Percentiles rank a stretch among this genome's conserved stretches.
phyloP scores from a whole-genome alignment of 176 grass and related monocot species.

The Phoenix roebelenii region DNA sequence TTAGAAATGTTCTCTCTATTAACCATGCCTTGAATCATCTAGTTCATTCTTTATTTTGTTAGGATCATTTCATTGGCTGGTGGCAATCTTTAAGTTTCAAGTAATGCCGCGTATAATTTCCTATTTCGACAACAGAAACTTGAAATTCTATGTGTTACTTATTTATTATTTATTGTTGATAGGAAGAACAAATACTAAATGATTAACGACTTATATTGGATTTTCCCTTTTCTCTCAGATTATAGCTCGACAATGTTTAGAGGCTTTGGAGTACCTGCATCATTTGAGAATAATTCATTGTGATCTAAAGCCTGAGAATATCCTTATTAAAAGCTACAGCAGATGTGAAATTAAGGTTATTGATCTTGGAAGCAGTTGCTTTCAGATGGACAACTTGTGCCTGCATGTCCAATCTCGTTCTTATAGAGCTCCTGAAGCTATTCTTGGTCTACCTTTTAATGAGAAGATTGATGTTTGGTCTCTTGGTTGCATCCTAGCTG shows the following conservation, averaged over 20 bases:
- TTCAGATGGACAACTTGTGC: conserved; percentile 72
- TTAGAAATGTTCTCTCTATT: too few species aligned
- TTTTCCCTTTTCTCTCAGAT: conserved; percentile 33
- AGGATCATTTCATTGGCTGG: too few species aligned
- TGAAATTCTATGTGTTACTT: too few species aligned
- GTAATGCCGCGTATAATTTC: too few species aligned
- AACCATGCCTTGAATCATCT: too few species aligned
- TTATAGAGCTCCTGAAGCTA: conserved; percentile 96
- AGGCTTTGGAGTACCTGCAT: conserved; percentile 81
- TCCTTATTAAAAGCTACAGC: conserved; percentile 97
- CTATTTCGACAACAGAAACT: too few species aligned
- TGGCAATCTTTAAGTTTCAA: too few species aligned
- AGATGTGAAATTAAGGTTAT: conserved; percentile 98
- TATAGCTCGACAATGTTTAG: conserved; percentile 87
- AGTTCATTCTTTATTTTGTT: too few species aligned
- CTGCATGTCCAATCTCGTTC: conserved; percentile 93
- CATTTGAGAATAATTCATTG: conserved; percentile 86
- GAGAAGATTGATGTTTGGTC: conserved; percentile 97
- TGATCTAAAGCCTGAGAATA: conserved; percentile 92
- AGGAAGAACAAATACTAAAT: too few species aligned
- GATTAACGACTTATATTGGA: not conserved
- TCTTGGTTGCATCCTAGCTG: conserved; percentile 90
- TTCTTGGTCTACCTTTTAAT: conserved; percentile 90
- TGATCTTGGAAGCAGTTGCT: conserved; percentile 98
- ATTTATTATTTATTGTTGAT: too few species aligned